phyloP scores from a whole-genome alignment of 345 rosid species.

The Microcos paniculata region DNA sequence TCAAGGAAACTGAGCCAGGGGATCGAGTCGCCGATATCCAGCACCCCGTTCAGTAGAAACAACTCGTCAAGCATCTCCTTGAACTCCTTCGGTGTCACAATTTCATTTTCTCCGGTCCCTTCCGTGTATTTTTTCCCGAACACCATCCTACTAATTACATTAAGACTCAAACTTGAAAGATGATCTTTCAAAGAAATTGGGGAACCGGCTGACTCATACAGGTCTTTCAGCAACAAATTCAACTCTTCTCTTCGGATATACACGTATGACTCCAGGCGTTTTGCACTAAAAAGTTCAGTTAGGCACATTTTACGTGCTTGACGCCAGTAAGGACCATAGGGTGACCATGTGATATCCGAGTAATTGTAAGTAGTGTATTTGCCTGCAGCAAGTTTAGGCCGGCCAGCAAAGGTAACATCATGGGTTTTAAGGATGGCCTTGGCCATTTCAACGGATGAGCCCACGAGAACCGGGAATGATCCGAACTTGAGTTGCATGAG shows the following conservation, averaged over 20 bases:
- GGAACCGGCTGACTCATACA: slow-evolving; percentile 23
- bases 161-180: slow-evolving; percentile 43
- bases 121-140: slow-evolving; percentile 60
- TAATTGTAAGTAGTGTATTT: slow-evolving; percentile 67
- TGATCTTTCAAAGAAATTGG: slow-evolving; percentile 40
- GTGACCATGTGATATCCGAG: slow-evolving; percentile 61
- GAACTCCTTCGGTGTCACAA: slow-evolving; percentile 55
- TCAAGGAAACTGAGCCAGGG: slow-evolving; percentile 63
- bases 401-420: slow-evolving; percentile 40
- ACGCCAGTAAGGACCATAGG: slow-evolving; percentile 67
- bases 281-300: slow-evolving; percentile 58
- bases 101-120: slow-evolving; percentile 19
- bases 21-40: slow-evolving; percentile 70
- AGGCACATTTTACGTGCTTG: slow-evolving; percentile 66
- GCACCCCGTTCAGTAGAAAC: slow-evolving; percentile 57
- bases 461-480: slow-evolving; percentile 48
- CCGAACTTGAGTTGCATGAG: slow-evolving; percentile 60
- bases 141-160: slow-evolving; percentile 65
- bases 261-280: slow-evolving; percentile 57
- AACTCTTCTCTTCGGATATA: slow-evolving; percentile 56
- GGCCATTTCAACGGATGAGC: slow-evolving; percentile 61
- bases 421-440: slow-evolving; percentile 48
- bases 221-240: slow-evolving; percentile 21
- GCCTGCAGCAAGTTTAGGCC: slow-evolving; percentile 58
- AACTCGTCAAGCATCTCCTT: slow-evolving; percentile 70